Percentiles rank a stretch among this genome's conserved stretches.
phyloP scores from a whole-genome alignment of 1,284 basidiomycete genomes.

The Ceratorhiza oryzae-sativae region DNA sequence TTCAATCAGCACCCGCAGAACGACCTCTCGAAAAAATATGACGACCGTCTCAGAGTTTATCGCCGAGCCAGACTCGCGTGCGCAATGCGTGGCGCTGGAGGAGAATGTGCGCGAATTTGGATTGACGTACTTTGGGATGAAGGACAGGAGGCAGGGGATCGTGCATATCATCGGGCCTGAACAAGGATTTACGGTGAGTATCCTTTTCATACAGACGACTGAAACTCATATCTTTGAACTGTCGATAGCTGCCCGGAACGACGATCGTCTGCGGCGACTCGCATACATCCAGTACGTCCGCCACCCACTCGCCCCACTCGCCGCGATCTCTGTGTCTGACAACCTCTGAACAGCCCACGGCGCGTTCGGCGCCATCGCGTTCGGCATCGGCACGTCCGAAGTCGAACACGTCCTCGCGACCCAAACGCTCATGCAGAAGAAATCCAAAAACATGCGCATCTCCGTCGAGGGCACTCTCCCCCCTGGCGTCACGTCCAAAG shows the following conservation, averaged over 20 bases:
- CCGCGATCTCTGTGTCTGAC: not conserved
- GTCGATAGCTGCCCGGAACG: conserved; percentile 83
- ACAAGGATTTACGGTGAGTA: conserved; percentile 87
- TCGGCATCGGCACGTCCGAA: conserved; percentile 96
- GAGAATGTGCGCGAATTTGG: conserved; percentile 97
- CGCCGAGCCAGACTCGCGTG: conserved; percentile 86
- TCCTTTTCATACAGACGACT: not conserved
- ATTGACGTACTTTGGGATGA: conserved; percentile 93
- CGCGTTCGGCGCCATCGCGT: conserved; percentile 94
- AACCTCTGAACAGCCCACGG: conserved; percentile 73
- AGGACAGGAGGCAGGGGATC: conserved; percentile 90
- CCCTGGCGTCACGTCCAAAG: conserved; percentile 93
- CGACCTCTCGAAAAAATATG: conserved; percentile 85
- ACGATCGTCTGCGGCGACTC: conserved; percentile 97
- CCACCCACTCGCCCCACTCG: not conserved
- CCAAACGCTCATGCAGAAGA: conserved; percentile 90
- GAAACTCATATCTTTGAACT: not conserved
- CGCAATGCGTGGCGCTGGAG: conserved; percentile 90
- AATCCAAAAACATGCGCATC: conserved; percentile 96
- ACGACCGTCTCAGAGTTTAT: conserved; percentile 81
- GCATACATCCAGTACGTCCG: conserved; percentile 81
- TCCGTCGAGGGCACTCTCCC: conserved; percentile 85
- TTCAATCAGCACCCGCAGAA: conserved; percentile 58
- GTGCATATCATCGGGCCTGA: conserved; percentile 97
- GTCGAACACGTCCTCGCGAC: conserved; percentile 98